Conservation (phyloP, 106 monocot species). For the Dendrobium chrysotoxum region DNA sequence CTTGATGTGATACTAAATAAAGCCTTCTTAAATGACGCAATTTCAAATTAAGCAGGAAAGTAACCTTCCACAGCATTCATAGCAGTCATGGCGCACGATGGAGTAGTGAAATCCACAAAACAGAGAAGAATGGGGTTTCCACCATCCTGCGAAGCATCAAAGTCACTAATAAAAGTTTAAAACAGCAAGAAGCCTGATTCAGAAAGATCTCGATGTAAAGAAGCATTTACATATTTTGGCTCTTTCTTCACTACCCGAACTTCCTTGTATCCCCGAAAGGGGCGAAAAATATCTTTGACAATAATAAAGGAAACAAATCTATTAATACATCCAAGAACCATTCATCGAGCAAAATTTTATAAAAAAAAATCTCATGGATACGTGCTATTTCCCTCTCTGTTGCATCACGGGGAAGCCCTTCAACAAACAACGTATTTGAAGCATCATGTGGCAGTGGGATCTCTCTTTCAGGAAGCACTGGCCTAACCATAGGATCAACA, state of each 20-base stretch:
- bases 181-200: background rate
- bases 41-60: background rate
- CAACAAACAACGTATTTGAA: slow-evolving; percentile 33
- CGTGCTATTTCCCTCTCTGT: slow-evolving; percentile 34
- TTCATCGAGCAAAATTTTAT: background rate
- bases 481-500: background rate
- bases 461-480: slow-evolving; percentile 3
- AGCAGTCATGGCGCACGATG: slow-evolving; percentile 38
- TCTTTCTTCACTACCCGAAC: slow-evolving; percentile 59
- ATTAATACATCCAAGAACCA: background rate
- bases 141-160: slow-evolving; percentile 33
- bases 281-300: slow-evolving; percentile 52
- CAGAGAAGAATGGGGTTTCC: slow-evolving; percentile 49
- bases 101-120: slow-evolving; percentile 53
- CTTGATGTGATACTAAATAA: background rate
- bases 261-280: slow-evolving; percentile 54
- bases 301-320: slow-evolving; percentile 19
- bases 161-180: slow-evolving; percentile 1
- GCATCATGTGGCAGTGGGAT: slow-evolving; percentile 33
- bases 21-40: background rate
- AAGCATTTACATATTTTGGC: slow-evolving; percentile 36
- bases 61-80: slow-evolving; percentile 53
- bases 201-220: background rate
- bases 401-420: slow-evolving; percentile 34
- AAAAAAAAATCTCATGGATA: slow-evolving; percentile 25